Percentiles rank a stretch among this genome's conserved stretches.
Conservation (phyloP, 2,329 filamentous ascomycete genomes). For the Fusarium veterinarium region DNA sequence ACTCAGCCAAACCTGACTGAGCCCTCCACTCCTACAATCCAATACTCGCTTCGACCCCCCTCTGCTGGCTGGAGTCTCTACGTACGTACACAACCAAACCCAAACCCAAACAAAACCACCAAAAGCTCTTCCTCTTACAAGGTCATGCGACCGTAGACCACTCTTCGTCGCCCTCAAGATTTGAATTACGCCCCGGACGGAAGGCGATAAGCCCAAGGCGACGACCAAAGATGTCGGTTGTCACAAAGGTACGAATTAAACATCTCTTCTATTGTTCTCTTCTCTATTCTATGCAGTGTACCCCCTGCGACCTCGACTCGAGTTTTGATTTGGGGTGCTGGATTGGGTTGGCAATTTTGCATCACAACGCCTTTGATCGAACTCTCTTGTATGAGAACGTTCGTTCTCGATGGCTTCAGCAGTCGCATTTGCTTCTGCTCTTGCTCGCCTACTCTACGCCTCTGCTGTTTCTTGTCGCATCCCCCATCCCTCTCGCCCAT, state of each 20-base stretch:
- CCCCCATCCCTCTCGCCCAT: conserved; percentile 1
- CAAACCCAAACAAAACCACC: conserved; percentile 19
- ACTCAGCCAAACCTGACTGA: conserved; percentile 19
- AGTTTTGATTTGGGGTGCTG: background rate
- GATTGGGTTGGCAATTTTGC: conserved; percentile 17
- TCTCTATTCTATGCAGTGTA: background rate
- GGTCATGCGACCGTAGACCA: conserved; percentile 55
- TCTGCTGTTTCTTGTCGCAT: background rate
- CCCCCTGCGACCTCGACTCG: conserved; percentile 9
- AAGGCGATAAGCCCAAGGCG: conserved; percentile 64
- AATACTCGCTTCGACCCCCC: background rate
- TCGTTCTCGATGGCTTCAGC: conserved; percentile 26
- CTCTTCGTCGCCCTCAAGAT: conserved; percentile 51
- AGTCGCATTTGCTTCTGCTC: background rate
- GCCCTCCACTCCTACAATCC: conserved; percentile 17
- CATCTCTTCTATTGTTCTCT: background rate
- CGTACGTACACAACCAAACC: conserved; percentile 6
- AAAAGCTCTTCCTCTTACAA: conserved; percentile 44
- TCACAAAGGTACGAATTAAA: conserved; percentile 63
- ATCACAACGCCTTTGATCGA: conserved; percentile 12
- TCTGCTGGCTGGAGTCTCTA: conserved; percentile 10
- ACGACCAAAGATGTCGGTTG: conserved; percentile 68
- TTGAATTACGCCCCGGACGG: conserved; percentile 50
- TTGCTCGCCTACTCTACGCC: background rate
- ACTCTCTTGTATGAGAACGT: background rate